A percentile compares a stretch with the other conserved stretches of the same genome.
Evolutionary conservation across 2,329 filamentous ascomycete genomes (phyloP).

Genomic region (Nannizzia gypsea): DNA sequence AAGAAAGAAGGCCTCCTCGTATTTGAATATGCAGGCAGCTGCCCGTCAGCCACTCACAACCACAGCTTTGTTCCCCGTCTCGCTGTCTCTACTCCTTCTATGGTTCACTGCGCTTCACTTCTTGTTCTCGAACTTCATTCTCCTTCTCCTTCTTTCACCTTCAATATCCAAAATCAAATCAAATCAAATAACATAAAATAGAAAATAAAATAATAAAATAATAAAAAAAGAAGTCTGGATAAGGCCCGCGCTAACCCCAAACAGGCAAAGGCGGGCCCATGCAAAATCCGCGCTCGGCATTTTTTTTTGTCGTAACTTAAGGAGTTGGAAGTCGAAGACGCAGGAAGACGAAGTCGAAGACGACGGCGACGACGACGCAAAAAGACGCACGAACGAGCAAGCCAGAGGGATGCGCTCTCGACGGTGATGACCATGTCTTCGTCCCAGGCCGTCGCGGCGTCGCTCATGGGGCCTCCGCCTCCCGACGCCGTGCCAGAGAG

Average conservation of each 20-base stretch:
- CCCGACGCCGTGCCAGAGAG: constrained; percentile 32
- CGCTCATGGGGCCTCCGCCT: constrained; percentile 36
- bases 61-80: too few species aligned
- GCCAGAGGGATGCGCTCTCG: constrained; percentile 5
- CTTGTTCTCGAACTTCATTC: too few species aligned
- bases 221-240: background rate
- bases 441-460: constrained; percentile 38
- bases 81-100: too few species aligned
- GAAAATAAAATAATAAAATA: background rate
- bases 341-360: background rate
- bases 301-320: background rate
- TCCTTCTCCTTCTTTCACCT: too few species aligned
- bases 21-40: background rate
- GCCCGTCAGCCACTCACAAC: too few species aligned
- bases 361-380: background rate
- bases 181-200: background rate
- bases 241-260: background rate
- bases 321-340: background rate
- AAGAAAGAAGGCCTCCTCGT: too few species aligned
- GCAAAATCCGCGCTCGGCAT: background rate
- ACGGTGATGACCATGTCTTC: constrained; percentile 28
- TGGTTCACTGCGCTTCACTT: too few species aligned
- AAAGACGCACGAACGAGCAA: too few species aligned
- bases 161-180: background rate
- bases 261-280: background rate